Evolutionary conservation across 371 early-diverging fungal genomes (phyloP).

Genomic region (Batkoa obscura): DNA sequence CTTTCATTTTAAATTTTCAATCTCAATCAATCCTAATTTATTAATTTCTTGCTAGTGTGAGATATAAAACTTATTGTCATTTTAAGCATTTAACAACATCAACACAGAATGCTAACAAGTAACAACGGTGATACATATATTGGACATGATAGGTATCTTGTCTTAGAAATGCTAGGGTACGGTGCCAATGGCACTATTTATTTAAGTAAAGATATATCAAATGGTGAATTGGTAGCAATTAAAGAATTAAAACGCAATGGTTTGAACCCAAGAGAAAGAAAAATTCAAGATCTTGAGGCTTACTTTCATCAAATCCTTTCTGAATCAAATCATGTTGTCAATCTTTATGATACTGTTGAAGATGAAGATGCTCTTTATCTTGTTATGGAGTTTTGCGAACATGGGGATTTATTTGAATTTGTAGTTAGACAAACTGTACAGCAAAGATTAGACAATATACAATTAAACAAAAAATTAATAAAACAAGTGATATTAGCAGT

Average conservation of each 20-base stretch:
- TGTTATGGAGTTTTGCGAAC: conserved; percentile 39
- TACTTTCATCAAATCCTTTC: background rate
- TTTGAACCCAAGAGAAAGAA: background rate
- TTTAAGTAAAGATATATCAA: conserved; percentile 21
- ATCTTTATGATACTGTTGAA: background rate
- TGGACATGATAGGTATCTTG: conserved; percentile 12
- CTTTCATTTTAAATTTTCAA: too few relatives aligned
- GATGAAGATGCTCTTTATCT: conserved; percentile 13
- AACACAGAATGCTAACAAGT: too few relatives aligned
- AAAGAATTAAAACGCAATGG: conserved; percentile 14
- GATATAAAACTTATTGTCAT: too few relatives aligned
- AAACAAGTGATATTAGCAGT: conserved; percentile 35
- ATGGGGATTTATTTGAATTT: conserved; percentile 30
- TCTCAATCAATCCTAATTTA: too few relatives aligned
- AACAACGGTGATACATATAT: too few relatives aligned
- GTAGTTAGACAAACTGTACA: background rate
- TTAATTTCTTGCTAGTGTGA: too few relatives aligned
- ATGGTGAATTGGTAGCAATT: conserved; percentile 56
- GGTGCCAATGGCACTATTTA: conserved; percentile 26
- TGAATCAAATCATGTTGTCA: background rate
- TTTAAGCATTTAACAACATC: too few relatives aligned
- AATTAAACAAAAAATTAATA: background rate
- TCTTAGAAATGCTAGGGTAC: conserved; percentile 31
- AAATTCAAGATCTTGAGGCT: background rate
- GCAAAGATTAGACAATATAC: background rate